Percentiles rank a stretch among this genome's conserved stretches.
Conservation (phyloP, 2,329 filamentous ascomycete genomes). For the Fusarium proliferatum region DNA sequence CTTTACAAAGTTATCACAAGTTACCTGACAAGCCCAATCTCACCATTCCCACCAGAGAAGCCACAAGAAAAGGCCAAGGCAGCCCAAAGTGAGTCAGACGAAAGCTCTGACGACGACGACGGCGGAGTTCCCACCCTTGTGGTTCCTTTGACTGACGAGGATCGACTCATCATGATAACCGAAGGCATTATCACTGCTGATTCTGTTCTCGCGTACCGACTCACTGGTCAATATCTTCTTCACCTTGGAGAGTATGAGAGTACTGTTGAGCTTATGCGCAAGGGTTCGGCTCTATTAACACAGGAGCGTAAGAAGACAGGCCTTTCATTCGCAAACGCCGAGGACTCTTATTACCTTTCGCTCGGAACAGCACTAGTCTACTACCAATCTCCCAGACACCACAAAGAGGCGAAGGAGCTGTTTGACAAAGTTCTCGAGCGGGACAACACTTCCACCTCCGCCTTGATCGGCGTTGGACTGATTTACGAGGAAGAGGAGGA, state of each 20-base stretch:
- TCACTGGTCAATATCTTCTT: conserved; percentile 86
- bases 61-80: conserved; percentile 38
- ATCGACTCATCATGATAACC: conserved; percentile 83
- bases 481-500: conserved; percentile 95
- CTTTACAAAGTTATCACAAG: conserved; percentile 84
- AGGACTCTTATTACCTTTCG: conserved; percentile 79
- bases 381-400: conserved; percentile 89
- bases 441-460: conserved; percentile 80
- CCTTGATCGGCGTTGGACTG: conserved; percentile 88
- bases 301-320: conserved; percentile 75
- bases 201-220: conserved; percentile 83
- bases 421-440: conserved; percentile 85
- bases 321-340: conserved; percentile 73
- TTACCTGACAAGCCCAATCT: conserved; percentile 84
- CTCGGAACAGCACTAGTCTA: conserved; percentile 91
- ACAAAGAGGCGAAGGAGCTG: conserved; percentile 85
- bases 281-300: conserved; percentile 71
- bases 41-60: conserved; percentile 73
- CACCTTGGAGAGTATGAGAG: conserved; percentile 86
- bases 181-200: conserved; percentile 74
- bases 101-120: conserved; percentile 70
- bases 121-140: conserved; percentile 64
- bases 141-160: conserved; percentile 76
- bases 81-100: conserved; percentile 56
- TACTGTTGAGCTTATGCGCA: conserved; percentile 81